A percentile compares a stretch with the other conserved stretches of the same genome.
Evolutionary conservation across 805 yeast species (phyloP).

Genomic region (Cyberlindnera euphorbiiphila): DNA sequence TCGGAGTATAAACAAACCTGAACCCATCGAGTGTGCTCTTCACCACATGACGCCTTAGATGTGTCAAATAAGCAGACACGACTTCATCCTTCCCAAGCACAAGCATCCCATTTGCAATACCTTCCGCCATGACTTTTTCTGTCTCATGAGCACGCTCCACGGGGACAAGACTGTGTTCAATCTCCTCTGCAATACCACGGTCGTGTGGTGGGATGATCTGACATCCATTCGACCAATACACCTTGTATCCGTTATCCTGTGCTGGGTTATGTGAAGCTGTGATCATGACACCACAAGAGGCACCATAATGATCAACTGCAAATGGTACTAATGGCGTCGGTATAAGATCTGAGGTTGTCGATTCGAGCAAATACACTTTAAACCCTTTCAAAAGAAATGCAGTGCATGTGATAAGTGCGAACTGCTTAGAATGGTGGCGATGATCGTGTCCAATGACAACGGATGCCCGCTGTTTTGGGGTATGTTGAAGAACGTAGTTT

Average conservation of each 20-base stretch:
- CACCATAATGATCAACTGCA: constrained; percentile 56
- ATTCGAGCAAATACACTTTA: constrained; percentile 59
- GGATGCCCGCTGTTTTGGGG: constrained; percentile 29
- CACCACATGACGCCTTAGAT: constrained; percentile 34
- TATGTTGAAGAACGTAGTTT: constrained; percentile 36
- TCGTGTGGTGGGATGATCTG: constrained; percentile 96
- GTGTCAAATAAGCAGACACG: constrained; percentile 37
- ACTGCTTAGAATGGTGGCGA: constrained; percentile 71
- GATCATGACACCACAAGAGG: constrained; percentile 86
- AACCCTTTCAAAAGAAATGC: constrained; percentile 69
- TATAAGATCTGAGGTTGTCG: constrained; percentile 32
- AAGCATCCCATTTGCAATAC: constrained; percentile 29
- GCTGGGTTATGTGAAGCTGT: constrained; percentile 89
- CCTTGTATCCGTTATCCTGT: constrained; percentile 89
- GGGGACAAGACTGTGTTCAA: constrained; percentile 59
- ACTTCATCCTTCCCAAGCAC: constrained; percentile 40
- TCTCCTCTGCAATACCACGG: constrained; percentile 58
- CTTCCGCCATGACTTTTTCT: constrained; percentile 32
- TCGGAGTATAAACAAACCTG: constrained; percentile 80
- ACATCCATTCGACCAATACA: constrained; percentile 90
- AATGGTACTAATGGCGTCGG: constrained; percentile 96
- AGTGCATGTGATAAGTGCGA: constrained; percentile 75
- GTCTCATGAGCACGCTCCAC: constrained; percentile 52
- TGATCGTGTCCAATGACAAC: constrained; percentile 92
- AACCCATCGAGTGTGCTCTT: constrained; percentile 27